Evolutionary conservation across 495 filamentous ascomycete species (phyloP).

Genomic region (Penicillium psychrofluorescens): DNA sequence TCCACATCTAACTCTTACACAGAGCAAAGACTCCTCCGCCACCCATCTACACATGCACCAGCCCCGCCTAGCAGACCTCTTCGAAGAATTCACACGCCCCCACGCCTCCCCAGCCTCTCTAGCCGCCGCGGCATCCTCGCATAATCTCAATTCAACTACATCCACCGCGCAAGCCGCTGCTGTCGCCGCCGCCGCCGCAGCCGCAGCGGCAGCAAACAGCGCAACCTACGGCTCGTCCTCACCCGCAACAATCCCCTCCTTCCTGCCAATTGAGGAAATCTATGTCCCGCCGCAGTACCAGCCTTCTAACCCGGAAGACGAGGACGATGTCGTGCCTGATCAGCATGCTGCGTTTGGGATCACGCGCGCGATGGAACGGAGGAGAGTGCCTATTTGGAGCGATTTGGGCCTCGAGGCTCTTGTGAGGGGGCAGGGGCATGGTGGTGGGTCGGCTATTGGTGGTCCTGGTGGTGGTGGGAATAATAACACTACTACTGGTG

Average conservation of each 20-base stretch:
- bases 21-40: conserved; percentile 86
- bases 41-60: conserved; percentile 84
- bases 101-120: conserved; percentile 22
- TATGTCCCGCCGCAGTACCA: conserved; percentile 85
- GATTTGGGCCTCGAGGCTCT: conserved; percentile 74
- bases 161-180: conserved; percentile 5
- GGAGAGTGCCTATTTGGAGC: conserved; percentile 71
- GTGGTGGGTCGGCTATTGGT: conserved; percentile 5
- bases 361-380: conserved; percentile 61
- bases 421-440: conserved; percentile 39
- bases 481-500: conserved; percentile 2
- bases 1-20: conserved; percentile 1
- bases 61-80: conserved; percentile 76
- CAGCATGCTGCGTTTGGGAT: conserved; percentile 98
- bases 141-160: conserved; percentile 15
- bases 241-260: conserved; percentile 32
- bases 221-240: conserved; percentile 31
- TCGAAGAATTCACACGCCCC: conserved; percentile 69
- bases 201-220: conserved; percentile 7
- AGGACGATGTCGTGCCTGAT: conserved; percentile 95
- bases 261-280: conserved; percentile 59
- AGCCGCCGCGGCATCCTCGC: conserved; percentile 11
- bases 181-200: conserved; percentile 10
- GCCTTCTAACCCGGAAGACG: conserved; percentile 92
- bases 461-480: conserved; percentile 1